Percentiles rank a stretch among this genome's conserved stretches.
These are phyloP conservation scores for Fraxinus dipetala DNA, from an alignment of 305 asterid species.

Conservation along the genomic window DNA sequence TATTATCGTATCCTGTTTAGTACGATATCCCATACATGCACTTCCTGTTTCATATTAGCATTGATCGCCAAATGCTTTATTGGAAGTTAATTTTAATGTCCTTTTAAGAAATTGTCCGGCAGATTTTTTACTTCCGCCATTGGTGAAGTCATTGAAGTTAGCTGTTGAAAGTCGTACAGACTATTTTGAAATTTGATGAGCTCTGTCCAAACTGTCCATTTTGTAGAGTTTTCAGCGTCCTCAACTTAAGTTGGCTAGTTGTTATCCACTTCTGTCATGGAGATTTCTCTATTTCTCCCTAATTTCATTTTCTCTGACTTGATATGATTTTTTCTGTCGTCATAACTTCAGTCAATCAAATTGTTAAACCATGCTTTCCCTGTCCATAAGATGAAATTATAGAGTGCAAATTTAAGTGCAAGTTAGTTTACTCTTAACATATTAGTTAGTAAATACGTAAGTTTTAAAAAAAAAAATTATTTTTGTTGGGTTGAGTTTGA, in stretches of 20 bases:
- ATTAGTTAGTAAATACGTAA: background rate
- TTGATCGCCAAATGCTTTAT: background rate
- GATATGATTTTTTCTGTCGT: background rate
- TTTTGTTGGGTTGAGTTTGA: background rate
- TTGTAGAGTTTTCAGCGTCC: background rate
- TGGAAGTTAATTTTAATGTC: background rate
- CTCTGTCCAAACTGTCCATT: background rate
- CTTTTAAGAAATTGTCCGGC: background rate
- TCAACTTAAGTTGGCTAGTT: background rate
- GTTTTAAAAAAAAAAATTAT: background rate
- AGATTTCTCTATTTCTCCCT: background rate
- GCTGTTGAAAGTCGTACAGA: background rate
- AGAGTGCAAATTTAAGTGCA: background rate
- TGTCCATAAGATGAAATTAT: background rate
- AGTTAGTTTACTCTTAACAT: background rate
- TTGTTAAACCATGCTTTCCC: background rate
- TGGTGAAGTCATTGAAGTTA: background rate
- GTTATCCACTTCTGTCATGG: background rate
- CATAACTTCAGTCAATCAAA: background rate
- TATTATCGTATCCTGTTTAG: background rate
- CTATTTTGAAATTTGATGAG: background rate
- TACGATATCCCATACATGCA: background rate
- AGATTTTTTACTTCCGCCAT: background rate
- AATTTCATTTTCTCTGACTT: background rate
- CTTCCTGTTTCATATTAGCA: background rate